phyloP scores from a whole-genome alignment of 139 green algal species.

The Chlamydomonas sphaeroides region DNA sequence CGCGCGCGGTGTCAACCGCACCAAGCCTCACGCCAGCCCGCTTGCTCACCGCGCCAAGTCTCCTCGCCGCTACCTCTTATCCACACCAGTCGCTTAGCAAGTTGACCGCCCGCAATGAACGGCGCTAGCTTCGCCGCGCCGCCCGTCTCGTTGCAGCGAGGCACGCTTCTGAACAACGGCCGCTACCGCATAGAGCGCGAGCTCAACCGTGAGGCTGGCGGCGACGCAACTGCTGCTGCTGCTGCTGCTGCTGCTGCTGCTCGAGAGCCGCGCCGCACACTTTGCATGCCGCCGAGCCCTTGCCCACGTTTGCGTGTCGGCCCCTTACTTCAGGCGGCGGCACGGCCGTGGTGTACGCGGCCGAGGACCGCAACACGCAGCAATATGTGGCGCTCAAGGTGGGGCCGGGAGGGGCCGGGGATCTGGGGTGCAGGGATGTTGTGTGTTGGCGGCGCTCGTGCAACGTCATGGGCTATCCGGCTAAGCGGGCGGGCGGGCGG shows the following conservation, averaged over 20 bases:
- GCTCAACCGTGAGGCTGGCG: conserved; percentile 54
- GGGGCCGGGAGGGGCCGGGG: neutral
- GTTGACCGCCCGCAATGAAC: too few species aligned
- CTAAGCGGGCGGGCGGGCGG: neutral
- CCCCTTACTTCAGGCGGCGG: conserved; percentile 52
- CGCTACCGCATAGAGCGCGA: conserved; percentile 60
- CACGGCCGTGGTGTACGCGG: conserved; percentile 74
- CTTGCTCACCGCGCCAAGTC: too few species aligned
- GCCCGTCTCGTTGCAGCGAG: conserved; percentile 2
- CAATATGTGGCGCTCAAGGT: conserved; percentile 57
- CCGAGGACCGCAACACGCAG: conserved; percentile 40
- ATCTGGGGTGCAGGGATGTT: too few species aligned
- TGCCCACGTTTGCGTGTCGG: neutral
- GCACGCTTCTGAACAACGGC: conserved; percentile 48
- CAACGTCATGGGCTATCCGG: too few species aligned
- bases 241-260: neutral
- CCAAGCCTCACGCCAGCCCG: too few species aligned
- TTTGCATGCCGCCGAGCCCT: neutral
- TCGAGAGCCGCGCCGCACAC: neutral
- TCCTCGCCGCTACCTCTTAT: too few species aligned
- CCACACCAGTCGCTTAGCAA: too few species aligned
- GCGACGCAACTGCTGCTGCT: neutral
- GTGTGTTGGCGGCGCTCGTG: too few species aligned
- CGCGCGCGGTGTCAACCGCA: too few species aligned
- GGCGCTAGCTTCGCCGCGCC: neutral